Evolutionary conservation across 371 early-diverging fungal genomes (phyloP).

Genomic region (Mycotypha africana): DNA sequence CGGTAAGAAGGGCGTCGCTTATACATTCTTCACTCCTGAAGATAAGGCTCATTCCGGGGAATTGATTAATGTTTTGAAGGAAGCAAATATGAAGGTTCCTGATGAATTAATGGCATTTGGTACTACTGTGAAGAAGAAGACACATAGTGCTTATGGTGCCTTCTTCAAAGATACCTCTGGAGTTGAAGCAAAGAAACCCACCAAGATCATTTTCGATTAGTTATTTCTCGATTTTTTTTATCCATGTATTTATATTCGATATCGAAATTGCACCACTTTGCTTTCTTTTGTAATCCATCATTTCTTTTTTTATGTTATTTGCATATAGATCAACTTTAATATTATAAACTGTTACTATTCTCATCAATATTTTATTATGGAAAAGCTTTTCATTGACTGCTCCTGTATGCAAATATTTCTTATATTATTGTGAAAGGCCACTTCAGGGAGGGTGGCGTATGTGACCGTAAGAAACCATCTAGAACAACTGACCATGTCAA

Average conservation of each 20-base stretch:
- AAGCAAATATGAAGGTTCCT: conserved; percentile 86
- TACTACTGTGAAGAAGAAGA: conserved; percentile 95
- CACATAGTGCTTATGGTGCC: conserved; percentile 92
- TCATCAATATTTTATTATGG: too few relatives aligned
- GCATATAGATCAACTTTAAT: too few relatives aligned
- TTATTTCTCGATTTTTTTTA: neutral
- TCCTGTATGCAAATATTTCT: too few relatives aligned
- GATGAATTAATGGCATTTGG: conserved; percentile 88
- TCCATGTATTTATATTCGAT: neutral
- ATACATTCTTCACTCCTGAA: conserved; percentile 92
- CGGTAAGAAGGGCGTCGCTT: conserved; percentile 85
- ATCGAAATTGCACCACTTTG: too few relatives aligned
- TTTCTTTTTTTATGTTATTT: too few relatives aligned
- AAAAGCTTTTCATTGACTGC: too few relatives aligned
- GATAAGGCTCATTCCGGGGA: conserved; percentile 91
- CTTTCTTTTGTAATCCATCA: too few relatives aligned
- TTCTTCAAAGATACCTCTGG: conserved; percentile 87
- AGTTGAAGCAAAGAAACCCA: conserved; percentile 71
- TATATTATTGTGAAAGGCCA: too few relatives aligned
- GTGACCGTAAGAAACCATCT: too few relatives aligned
- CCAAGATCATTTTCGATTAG: conserved; percentile 83
- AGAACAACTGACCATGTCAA: too few relatives aligned
- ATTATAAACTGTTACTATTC: too few relatives aligned
- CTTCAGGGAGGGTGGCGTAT: too few relatives aligned
- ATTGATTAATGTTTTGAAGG: conserved; percentile 86